Base-by-base conservation (phyloP, 805 yeast genomes). In the Teunomyces lycoperdinae region DNA sequence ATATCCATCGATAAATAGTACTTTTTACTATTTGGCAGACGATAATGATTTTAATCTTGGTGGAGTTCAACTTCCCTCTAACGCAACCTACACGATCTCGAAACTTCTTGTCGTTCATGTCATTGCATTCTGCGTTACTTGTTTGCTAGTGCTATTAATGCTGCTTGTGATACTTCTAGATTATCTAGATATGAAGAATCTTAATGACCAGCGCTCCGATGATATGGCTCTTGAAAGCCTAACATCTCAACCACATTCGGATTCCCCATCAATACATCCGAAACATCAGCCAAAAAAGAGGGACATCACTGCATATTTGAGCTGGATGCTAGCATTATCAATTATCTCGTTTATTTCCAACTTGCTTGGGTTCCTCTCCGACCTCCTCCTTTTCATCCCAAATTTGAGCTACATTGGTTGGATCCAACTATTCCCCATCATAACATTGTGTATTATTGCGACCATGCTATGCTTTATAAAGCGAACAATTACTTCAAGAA, bases 381-480 rank as follows among this genome's bases (percentile, higher is more conserved):
- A 92, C 62, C 79, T 91, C 33, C 64, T 91, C 35, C 64, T 92
- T 44, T 92, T 92, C 58, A 77, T 84, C 1, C 87, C 91, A 2
- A 81, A 83, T 59, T 68, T 92, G 46, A 77, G 81, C 46, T 90
- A 89, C 83, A 78, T 85, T 40, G 96, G 96, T 24, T 92, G 97
- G 97, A 69, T 86, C 44, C 78, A 87, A 50, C 68, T 91, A 24
- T 81, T 81, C 0, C 79, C 92, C 1, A 80, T 94, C 0, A 78
- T 85, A 1, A 63, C 84, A 29, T 73, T 84, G 41, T 85, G 92
- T 0, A 52, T 84, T 1, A 74, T 81, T 27, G 83, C 89, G 1
- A 77, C 89, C 1, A 62, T 84, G 53, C 66, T 87, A 14, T 89
- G 96, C 62, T 75, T 87, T 45, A 76, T 85, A 72, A 80, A 91